Evolutionary conservation across 306 rosid species (phyloP).

Genomic region (Chamaecrista fasciculata): DNA sequence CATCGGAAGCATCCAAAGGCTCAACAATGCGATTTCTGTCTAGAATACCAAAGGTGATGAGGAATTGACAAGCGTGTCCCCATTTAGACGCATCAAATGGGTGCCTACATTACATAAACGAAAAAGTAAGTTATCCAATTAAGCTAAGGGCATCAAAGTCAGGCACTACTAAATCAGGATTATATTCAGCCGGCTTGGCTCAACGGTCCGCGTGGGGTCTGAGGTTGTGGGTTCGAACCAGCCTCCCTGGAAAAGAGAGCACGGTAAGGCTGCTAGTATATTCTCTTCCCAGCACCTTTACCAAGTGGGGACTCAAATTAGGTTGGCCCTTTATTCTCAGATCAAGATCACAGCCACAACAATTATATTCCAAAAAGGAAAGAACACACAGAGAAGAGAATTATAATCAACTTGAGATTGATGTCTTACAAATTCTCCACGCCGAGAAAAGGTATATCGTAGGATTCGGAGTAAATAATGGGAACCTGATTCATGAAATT

Average conservation of each 20-base stretch:
- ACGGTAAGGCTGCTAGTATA: too few relatives aligned
- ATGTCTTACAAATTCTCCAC: slow-evolving; percentile 78
- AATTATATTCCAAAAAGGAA: not conserved
- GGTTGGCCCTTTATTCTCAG: not conserved
- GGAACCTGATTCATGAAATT: slow-evolving; percentile 66
- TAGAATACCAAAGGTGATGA: slow-evolving; percentile 51
- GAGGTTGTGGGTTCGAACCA: too few relatives aligned
- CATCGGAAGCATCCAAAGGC: slow-evolving; percentile 83
- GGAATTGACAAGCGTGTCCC: slow-evolving; percentile 75
- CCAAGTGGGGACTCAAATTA: too few relatives aligned
- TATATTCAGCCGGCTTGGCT: too few relatives aligned
- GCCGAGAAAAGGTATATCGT: slow-evolving; percentile 81
- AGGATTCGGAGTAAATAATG: slow-evolving; percentile 66
- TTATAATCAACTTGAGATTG: not conserved
- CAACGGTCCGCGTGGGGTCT: too few relatives aligned
- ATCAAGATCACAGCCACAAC: not conserved
- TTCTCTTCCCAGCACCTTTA: too few relatives aligned
- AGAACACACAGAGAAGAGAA: not conserved
- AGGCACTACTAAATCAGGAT: slow-evolving; percentile 4
- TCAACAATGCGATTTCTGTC: slow-evolving; percentile 49
- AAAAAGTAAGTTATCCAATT: too few relatives aligned
- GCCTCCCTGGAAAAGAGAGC: too few relatives aligned
- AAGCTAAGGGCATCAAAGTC: slow-evolving; percentile 1
- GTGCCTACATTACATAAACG: slow-evolving; percentile 60
- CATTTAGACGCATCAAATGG: slow-evolving; percentile 93